phyloP scores from a whole-genome alignment of 768 basidiomycete genomes.

The Lactifluus echinatus region DNA sequence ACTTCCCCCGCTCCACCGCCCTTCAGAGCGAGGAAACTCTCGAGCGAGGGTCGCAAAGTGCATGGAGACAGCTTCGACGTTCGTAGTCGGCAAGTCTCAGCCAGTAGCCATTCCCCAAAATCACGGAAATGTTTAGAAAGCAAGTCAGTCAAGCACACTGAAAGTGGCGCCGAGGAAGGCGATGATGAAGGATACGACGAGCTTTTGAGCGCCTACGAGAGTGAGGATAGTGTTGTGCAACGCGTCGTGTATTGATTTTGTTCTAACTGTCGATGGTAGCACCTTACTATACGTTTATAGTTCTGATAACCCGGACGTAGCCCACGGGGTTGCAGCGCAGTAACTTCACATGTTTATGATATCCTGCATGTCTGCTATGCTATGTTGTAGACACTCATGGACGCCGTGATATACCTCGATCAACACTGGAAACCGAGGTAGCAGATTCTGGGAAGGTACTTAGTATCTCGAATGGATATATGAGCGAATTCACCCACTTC shows the following conservation, averaged over 20 bases:
- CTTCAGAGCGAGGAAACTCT: slow-evolving; percentile 25
- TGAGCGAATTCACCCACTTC: slow-evolving; percentile 36
- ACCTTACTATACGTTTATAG: no score
- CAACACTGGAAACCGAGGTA: slow-evolving; percentile 57
- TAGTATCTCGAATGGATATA: not conserved
- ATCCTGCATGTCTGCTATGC: not conserved
- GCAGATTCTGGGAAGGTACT: slow-evolving; percentile 40
- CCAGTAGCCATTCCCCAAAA: slow-evolving; percentile 25
- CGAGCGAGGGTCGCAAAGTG: slow-evolving; percentile 22
- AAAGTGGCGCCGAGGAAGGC: slow-evolving; percentile 67
- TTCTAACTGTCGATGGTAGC: not conserved
- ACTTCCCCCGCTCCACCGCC: slow-evolving; percentile 23
- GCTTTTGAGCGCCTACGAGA: slow-evolving; percentile 72
- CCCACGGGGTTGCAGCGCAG: not conserved
- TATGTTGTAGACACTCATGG: slow-evolving; percentile 32
- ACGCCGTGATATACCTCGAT: slow-evolving; percentile 52
- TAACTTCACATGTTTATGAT: slow-evolving; percentile 8
- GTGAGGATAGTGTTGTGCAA: slow-evolving; percentile 45
- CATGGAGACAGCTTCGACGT: slow-evolving; percentile 2
- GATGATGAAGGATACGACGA: slow-evolving; percentile 74
- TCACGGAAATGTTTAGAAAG: slow-evolving; percentile 17
- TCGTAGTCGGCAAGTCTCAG: slow-evolving; percentile 26
- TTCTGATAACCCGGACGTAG: not conserved
- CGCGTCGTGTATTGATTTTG: not conserved
- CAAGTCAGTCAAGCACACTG: slow-evolving; percentile 40